Base-by-base conservation (phyloP, 345 rosid species). In the Noccaea bulbosa region DNA sequence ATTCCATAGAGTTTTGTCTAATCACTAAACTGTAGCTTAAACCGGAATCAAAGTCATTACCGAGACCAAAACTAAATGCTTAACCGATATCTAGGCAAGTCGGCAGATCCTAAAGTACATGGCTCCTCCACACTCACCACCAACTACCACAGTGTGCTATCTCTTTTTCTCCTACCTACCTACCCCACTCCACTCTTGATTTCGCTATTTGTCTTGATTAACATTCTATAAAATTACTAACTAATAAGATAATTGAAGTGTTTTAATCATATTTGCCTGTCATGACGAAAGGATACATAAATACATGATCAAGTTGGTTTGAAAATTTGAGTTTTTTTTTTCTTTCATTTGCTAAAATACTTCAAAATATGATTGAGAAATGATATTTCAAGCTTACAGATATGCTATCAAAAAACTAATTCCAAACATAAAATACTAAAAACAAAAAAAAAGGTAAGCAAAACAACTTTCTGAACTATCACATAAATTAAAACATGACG, bases 101-200 rank as follows among this genome's bases (percentile, higher is more conserved):
- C 73, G 78, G 73, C 69, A 44, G 47, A 74, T 34, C 73, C 69
- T 51, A 50, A 67, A 67, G 62, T 50, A 46, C 55, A 74, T 65
- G 73, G 35, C 68, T 43, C 49, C 34, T 32, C 48, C 49, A 57
- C 46, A 54, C 64, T 58, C 67, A 61, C 69, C 75, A 61, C 75
- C 75, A 40, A 51, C 78, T 44, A 67, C 62, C 40, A 67, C 41
- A 43, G 30, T 52, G 15, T 43, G 67, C 45, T 73, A 50, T 49
- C 62, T 73, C 67, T 58, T 67, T 73, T 73, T 73, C 72, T 57
- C 62, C 47, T 44, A 74, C 78, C 78, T 35, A 67, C 68, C 73
- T n/a, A 74, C 49, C 47, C 78, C 73, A 67, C 78, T 62, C 4
- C 43, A 27, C 30, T 27, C 74, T 38, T 52, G 41, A 70, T 48